These are phyloP conservation scores for Syzygium jambos DNA, from an alignment of 345 rosid species.

Conservation along the genomic window DNA sequence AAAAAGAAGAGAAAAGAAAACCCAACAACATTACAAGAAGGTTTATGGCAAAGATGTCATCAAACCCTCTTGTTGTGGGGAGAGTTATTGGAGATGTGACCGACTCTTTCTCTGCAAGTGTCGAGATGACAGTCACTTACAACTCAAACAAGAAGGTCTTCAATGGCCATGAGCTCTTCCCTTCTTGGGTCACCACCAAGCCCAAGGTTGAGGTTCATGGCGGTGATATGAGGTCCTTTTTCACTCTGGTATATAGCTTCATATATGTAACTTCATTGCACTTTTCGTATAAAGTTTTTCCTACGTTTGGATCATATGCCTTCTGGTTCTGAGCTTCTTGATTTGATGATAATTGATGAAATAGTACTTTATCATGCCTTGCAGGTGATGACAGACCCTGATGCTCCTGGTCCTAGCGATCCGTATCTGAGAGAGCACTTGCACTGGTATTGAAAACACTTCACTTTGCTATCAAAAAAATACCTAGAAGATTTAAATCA, in stretches of 20 bases:
- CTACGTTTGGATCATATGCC: neutral
- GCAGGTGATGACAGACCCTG: slow-evolving; percentile 90
- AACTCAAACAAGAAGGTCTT: slow-evolving; percentile 53
- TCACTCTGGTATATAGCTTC: slow-evolving; percentile 41
- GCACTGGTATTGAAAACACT: slow-evolving; percentile 42
- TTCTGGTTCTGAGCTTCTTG: neutral
- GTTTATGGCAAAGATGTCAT: slow-evolving; percentile 29
- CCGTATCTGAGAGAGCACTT: slow-evolving; percentile 74
- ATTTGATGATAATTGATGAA: neutral
- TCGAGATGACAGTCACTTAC: slow-evolving; percentile 55
- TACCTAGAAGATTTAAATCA: neutral
- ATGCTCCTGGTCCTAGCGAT: slow-evolving; percentile 91
- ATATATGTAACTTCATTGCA: neutral
- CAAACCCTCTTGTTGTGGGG: slow-evolving; percentile 56
- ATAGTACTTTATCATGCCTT: neutral
- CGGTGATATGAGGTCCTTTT: slow-evolving; percentile 62
- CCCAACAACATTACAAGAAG: neutral
- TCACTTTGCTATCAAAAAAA: neutral
- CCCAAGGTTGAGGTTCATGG: slow-evolving; percentile 80
- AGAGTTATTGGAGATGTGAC: slow-evolving; percentile 79
- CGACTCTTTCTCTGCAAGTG: slow-evolving; percentile 53
- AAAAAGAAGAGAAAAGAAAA: neutral
- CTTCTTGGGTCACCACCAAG: slow-evolving; percentile 37
- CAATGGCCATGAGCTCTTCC: slow-evolving; percentile 75
- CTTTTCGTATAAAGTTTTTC: neutral